Conservation (phyloP, 1,284 basidiomycete genomes). For the Marasmius tenuissimus region DNA sequence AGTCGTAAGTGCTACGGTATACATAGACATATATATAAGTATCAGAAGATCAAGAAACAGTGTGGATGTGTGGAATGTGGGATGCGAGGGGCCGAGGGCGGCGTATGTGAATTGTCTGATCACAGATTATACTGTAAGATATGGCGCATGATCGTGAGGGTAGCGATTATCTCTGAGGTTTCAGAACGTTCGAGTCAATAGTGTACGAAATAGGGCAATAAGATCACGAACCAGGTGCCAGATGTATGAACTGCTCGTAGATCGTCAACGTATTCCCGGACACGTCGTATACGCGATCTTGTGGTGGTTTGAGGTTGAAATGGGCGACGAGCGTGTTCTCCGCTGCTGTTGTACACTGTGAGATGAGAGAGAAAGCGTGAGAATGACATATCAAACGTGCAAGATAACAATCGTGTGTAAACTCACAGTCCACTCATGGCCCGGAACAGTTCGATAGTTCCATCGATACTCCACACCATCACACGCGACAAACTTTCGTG, state of each 20-base stretch:
- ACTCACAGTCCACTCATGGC: constrained; percentile 72
- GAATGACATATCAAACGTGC: too few species aligned
- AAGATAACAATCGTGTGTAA: too few species aligned
- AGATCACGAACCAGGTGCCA: constrained; percentile 52
- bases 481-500: constrained; percentile 61
- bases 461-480: constrained; percentile 70
- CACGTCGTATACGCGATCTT: constrained; percentile 54
- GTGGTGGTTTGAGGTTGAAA: constrained; percentile 54
- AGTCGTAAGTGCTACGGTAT: too few species aligned
- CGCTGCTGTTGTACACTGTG: constrained; percentile 45
- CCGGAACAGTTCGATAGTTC: constrained; percentile 49
- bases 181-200: background rate
- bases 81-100: too few species aligned
- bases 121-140: background rate
- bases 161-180: background rate
- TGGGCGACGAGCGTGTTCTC: constrained; percentile 58
- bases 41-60: too few species aligned
- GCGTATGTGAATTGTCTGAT: background rate
- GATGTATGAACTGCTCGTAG: constrained; percentile 52
- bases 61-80: too few species aligned
- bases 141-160: background rate
- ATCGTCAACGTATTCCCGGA: constrained; percentile 68
- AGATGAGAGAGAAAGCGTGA: too few species aligned
- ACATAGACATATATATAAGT: too few species aligned
- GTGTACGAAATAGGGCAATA: too few species aligned